Evolutionary conservation across 2,329 filamentous ascomycete genomes (phyloP).

Genomic region (Exophiala sp.): DNA sequence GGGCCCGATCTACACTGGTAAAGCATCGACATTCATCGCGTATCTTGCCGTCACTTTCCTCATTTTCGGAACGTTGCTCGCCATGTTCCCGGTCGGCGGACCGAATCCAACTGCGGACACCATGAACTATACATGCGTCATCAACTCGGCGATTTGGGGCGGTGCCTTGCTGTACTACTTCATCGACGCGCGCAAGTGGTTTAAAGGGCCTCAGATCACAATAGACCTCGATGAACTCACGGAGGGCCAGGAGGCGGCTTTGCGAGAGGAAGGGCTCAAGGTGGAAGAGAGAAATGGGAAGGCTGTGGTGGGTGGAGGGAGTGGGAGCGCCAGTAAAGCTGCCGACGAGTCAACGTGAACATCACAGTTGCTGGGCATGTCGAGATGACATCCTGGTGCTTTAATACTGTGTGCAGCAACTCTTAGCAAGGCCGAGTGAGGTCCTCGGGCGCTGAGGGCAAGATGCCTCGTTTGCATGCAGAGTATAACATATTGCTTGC

Average conservation of each 20-base stretch:
- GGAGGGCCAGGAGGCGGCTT: slow-evolving; percentile 30
- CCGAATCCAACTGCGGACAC: slow-evolving; percentile 49
- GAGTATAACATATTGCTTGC: no score
- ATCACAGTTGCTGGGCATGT: background rate
- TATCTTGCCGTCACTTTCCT: slow-evolving; percentile 54
- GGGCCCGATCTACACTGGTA: slow-evolving; percentile 58
- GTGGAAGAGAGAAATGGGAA: slow-evolving; percentile 6
- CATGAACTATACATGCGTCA: slow-evolving; percentile 64
- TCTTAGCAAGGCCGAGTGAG: no score
- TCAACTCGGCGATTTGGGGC: slow-evolving; percentile 58
- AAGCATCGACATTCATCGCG: slow-evolving; percentile 52
- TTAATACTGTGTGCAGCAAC: no score
- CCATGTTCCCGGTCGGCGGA: slow-evolving; percentile 58
- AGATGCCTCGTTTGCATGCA: no score
- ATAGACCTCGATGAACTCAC: slow-evolving; percentile 38
- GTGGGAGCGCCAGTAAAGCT: background rate
- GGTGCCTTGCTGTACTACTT: slow-evolving; percentile 56
- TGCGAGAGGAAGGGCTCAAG: slow-evolving; percentile 24
- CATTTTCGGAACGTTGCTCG: slow-evolving; percentile 53
- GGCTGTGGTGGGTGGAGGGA: slow-evolving; percentile 8
- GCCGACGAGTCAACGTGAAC: background rate
- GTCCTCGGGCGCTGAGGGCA: no score
- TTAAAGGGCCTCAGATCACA: slow-evolving; percentile 58
- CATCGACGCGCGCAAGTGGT: slow-evolving; percentile 57
- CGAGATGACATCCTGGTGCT: no score